These are phyloP conservation scores for Blastobotrys apis DNA, from an alignment of 1,139 yeast genomes.

Conservation along the genomic window DNA sequence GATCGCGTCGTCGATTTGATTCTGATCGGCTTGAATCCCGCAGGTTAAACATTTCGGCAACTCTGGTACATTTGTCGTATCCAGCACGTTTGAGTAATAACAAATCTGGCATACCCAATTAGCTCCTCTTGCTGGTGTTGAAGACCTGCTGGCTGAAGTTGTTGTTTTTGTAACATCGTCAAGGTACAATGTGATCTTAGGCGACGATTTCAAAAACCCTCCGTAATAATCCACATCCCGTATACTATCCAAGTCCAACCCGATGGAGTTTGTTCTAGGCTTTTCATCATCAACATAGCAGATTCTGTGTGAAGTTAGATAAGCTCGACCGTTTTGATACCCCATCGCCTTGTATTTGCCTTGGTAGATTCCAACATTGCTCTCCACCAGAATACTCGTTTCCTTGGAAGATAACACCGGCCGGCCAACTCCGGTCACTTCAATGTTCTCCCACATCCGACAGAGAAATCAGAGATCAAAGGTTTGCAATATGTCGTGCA, in stretches of 20 bases:
- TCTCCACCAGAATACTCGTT: conserved; percentile 38
- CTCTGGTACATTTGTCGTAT: conserved; percentile 37
- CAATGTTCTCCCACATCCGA: conserved; percentile 41
- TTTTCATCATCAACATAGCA: conserved; percentile 61
- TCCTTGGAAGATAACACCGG: conserved; percentile 45
- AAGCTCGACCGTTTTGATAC: conserved; percentile 72
- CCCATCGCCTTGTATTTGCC: conserved; percentile 56
- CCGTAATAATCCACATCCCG: conserved; percentile 43
- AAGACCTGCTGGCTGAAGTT: conserved; percentile 9
- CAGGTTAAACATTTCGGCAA: conserved; percentile 67
- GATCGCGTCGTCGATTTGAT: conserved; percentile 33
- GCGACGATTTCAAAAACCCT: conserved; percentile 72
- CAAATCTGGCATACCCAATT: conserved; percentile 87
- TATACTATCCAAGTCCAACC: conserved; percentile 48
- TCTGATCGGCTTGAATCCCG: conserved; percentile 55
- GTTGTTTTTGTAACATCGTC: conserved; percentile 15
- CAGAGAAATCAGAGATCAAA: neutral
- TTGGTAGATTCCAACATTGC: conserved; percentile 35
- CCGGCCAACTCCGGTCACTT: conserved; percentile 44
- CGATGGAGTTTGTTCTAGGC: conserved; percentile 45
- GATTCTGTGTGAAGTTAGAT: conserved; percentile 67
- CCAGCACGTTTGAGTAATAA: conserved; percentile 56
- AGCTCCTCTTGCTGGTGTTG: conserved; percentile 12
- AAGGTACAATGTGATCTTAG: conserved; percentile 55
- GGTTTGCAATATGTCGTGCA: no score